Base-by-base conservation (phyloP, 495 filamentous ascomycete genomes). In the Xylaria scruposa region DNA sequence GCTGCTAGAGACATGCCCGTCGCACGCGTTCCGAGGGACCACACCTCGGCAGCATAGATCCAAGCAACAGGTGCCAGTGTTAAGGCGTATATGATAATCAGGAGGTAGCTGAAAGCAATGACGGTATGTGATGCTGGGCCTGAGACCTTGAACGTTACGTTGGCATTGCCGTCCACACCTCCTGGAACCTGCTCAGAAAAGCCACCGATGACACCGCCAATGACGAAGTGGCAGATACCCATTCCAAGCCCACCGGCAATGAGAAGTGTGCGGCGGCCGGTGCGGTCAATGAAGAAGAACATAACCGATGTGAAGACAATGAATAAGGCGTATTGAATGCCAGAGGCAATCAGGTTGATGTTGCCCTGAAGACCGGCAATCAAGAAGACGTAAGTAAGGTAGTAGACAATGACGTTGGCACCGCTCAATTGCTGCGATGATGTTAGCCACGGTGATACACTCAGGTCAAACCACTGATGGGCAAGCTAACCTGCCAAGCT, bases 1-100 rank as follows among this genome's bases (percentile, higher is more conserved):
- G 91, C 88, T 0, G 91, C 88, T 29, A 93, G 81, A 26, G 86
- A 88, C 83, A 93, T 92, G 17, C 91, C 92, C 42, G 87, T 90
- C 17, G 91, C 92, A 21, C 92, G 89, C 19, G 90, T 93, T 75
- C 92, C 91, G 12, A 93, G 84, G 0, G 90, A 90, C 87, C 91
- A 94, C 3, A 94, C 89, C 81, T 94, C 91, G 24, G 92, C 87
- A 0, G 90, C 89, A 80, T 94, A 94, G 70, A 93, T 86, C 91
- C 92, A 94, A 71, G 85, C 91, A 1, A 90, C 85, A 3, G 90
- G 91, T 1, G 91, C 91, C 65, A 92, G 77, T 3, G 92, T 93
- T 13, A 93, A 82, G 4, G 90, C 90, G 81, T 93, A 94, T 36
- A 90, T 83, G 59, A 89, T 89, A 71, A 92, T 89, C 70, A 93